Percentiles rank a stretch among this genome's conserved stretches.
phyloP scores from a whole-genome alignment of 306 rosid genomes.

The Inga oerstediana region DNA sequence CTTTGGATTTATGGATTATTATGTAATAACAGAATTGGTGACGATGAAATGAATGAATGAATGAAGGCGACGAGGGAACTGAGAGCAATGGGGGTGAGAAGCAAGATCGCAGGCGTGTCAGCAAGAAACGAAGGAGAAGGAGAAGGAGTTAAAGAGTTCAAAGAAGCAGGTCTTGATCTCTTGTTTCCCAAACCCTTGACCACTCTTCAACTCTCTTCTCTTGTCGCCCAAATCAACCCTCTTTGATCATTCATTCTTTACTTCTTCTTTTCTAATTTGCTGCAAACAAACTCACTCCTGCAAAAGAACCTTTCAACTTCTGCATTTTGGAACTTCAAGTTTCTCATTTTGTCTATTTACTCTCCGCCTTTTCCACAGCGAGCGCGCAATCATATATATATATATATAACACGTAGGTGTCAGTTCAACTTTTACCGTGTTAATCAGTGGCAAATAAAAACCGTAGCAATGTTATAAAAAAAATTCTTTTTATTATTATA shows the following conservation, averaged over 20 bases:
- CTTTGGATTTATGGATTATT: too few species aligned
- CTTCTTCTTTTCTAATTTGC: not conserved
- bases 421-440: too few species aligned
- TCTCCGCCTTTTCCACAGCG: too few species aligned
- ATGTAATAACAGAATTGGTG: not conserved
- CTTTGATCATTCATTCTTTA: not conserved
- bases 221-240: slow-evolving; percentile 44
- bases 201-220: slow-evolving; percentile 48
- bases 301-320: not conserved
- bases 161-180: slow-evolving; percentile 74
- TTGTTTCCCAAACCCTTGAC: slow-evolving; percentile 77
- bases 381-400: too few species aligned
- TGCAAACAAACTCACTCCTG: not conserved
- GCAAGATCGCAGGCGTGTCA: slow-evolving; percentile 79
- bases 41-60: not conserved
- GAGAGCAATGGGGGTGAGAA: slow-evolving; percentile 65
- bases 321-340: not conserved
- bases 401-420: too few species aligned
- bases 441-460: too few species aligned
- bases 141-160: slow-evolving; percentile 47
- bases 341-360: not conserved
- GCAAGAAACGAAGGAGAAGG: slow-evolving; percentile 41
- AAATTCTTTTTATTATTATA: too few species aligned
- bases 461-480: too few species aligned
- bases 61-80: slow-evolving; percentile 73